Evolutionary conservation across 768 basidiomycete genomes (phyloP), one percentile per base, ranked within the genome.

Genomic region (Tephrocybe rancida): DNA sequence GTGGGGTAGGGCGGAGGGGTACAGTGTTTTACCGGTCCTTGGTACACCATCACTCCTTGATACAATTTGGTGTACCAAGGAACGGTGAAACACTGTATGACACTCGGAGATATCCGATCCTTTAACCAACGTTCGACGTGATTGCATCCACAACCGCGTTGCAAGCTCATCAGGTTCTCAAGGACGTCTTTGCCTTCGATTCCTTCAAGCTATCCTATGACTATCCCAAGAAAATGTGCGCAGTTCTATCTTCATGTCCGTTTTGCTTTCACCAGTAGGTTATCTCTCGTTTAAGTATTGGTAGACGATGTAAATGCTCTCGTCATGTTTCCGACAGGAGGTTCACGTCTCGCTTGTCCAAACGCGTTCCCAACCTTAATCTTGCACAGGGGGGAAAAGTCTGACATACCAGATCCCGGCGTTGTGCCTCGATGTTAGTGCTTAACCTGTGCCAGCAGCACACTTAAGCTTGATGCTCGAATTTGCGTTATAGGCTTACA

Each of bases 371-470:
- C 16, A 25, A 22, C 2, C 34, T 25, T 37, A 19, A 34, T 24
- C 75, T 78, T 61, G 56, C 75, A 9, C 55, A 70, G n/a, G 59
- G 9, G 59, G 59, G n/a, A 60, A 60, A 46, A 60, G 58, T 45
- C 24, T 59, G 14, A 55, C 58, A 6, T 59, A 59, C 37, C 58
- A 59, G 44, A 38, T 59, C 21, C 58, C 58, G n/a, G 58, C 58
- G 1, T 50, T 59, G 32, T 59, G 58, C 37, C 49, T 59, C 10
- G 54, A 59, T 10, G 58, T 59, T 30, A 30, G 54, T 52, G 19
- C 13, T 32, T 11, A 32, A 50, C 27, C n/a, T 13, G 19, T 13
- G 22, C 10, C 9, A 30, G 26, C 27, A 27, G 21, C 24, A 16
- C 27, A 10, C 19, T 30, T 16, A n/a, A n/a, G n/a, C 3, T n/a